These are phyloP conservation scores for Cyathus striatus DNA, from an alignment of 768 basidiomycete species.

Conservation along the genomic window DNA sequence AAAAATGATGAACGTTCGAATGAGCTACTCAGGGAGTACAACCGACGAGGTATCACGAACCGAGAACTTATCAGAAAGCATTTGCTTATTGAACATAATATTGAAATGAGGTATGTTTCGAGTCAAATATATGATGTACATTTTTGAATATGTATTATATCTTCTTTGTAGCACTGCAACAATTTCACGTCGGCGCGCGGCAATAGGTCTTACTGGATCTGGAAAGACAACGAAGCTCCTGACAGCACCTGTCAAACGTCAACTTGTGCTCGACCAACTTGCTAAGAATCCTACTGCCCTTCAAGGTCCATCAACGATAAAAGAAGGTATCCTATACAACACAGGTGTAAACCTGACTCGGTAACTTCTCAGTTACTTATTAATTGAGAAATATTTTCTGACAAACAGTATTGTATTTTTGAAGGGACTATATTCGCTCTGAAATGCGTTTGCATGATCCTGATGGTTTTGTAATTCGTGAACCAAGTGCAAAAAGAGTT, in stretches of 20 bases:
- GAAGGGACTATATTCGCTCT: constrained; percentile 10
- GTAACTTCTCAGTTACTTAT: too few species aligned
- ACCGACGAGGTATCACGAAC: constrained; percentile 19
- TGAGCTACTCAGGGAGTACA: constrained; percentile 16
- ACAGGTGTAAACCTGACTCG: constrained; percentile 25
- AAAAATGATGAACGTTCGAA: constrained; percentile 14
- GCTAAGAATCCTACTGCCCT: constrained; percentile 22
- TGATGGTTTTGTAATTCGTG: constrained; percentile 6
- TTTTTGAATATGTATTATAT: neutral
- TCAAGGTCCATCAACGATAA: constrained; percentile 19
- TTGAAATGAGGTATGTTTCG: constrained; percentile 24
- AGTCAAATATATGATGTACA: neutral
- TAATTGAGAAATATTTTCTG: too few species aligned
- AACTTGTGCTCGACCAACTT: constrained; percentile 28
- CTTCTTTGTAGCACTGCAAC: constrained; percentile 21
- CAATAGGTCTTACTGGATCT: constrained; percentile 22
- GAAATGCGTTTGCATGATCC: constrained; percentile 10
- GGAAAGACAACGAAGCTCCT: constrained; percentile 19
- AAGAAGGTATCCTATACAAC: constrained; percentile 20
- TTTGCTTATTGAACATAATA: constrained; percentile 18
- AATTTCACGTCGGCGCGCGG: constrained; percentile 18
- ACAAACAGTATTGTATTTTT: too few species aligned
- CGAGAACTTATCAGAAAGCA: constrained; percentile 15
- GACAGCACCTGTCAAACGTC: constrained; percentile 19
- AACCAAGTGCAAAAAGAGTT: constrained; percentile 6